Percentiles rank a stretch among this genome's conserved stretches.
These are phyloP conservation scores for Phytophthora podocarpi DNA, from an alignment of 352 stramenopile species.

Conservation along the genomic window DNA sequence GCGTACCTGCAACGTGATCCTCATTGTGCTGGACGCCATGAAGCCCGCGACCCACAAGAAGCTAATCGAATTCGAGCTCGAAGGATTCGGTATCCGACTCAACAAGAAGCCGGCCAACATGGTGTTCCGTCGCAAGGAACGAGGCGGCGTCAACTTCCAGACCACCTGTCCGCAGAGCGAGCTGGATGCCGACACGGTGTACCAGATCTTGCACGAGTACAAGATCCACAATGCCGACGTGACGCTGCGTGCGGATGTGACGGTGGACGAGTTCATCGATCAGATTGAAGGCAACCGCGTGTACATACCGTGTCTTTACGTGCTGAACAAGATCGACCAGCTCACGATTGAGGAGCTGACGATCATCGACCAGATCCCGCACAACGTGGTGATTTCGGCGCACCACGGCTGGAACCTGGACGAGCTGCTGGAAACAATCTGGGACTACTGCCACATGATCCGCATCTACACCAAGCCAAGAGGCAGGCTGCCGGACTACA, in stretches of 20 bases:
- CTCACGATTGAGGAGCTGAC: slow-evolving; percentile 99
- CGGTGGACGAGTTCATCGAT: slow-evolving; percentile 99
- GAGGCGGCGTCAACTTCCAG: slow-evolving; percentile 97
- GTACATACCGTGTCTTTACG: slow-evolving; percentile 98
- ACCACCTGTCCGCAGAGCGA: slow-evolving; percentile 91
- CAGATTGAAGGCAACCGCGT: slow-evolving; percentile 98
- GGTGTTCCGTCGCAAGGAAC: slow-evolving; percentile 96
- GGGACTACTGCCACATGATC: slow-evolving; percentile 98
- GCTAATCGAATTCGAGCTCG: slow-evolving; percentile 98
- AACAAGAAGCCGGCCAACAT: slow-evolving; percentile 98
- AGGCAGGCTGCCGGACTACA: slow-evolving; percentile 95
- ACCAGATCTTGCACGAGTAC: slow-evolving; percentile 98
- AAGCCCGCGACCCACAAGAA: slow-evolving; percentile 99
- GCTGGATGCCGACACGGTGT: slow-evolving; percentile 94
- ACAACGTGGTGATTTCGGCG: slow-evolving; percentile 98
- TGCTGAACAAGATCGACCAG: slow-evolving; percentile 99
- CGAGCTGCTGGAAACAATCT: slow-evolving; percentile 96
- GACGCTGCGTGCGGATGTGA: slow-evolving; percentile 95
- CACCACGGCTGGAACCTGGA: slow-evolving; percentile 99
- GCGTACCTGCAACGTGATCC: slow-evolving; percentile 98
- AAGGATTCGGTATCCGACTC: slow-evolving; percentile 98
- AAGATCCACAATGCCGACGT: slow-evolving; percentile 98
- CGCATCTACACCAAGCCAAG: slow-evolving; percentile 99
- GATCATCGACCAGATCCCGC: slow-evolving; percentile 98
- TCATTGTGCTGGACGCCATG: slow-evolving; percentile 97